Conservation (phyloP, 2,329 filamentous ascomycete genomes). For the Pyrenophora teres region DNA sequence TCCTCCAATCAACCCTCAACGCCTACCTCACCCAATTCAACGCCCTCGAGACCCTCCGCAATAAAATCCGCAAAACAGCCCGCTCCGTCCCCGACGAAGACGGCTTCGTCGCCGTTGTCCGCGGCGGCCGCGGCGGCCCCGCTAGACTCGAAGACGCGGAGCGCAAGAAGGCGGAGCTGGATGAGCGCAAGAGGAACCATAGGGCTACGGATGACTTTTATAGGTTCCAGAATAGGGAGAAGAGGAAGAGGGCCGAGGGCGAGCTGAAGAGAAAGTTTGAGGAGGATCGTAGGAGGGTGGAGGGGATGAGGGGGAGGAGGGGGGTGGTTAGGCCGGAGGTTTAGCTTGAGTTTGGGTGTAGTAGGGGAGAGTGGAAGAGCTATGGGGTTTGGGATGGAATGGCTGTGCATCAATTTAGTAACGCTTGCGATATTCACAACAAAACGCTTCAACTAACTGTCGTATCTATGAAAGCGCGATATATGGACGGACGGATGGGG, state of each 20-base stretch:
- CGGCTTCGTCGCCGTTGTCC: slow-evolving; percentile 89
- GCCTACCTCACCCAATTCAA: slow-evolving; percentile 82
- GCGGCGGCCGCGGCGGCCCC: slow-evolving; percentile 72
- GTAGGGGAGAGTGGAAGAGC: slow-evolving; percentile 1
- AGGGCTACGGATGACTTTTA: slow-evolving; percentile 72
- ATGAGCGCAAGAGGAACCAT: slow-evolving; percentile 62
- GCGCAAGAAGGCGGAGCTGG: slow-evolving; percentile 60
- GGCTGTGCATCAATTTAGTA: too few relatives aligned
- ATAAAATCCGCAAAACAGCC: slow-evolving; percentile 64
- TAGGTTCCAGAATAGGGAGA: slow-evolving; percentile 80
- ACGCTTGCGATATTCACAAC: too few relatives aligned
- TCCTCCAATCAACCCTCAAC: slow-evolving; percentile 76
- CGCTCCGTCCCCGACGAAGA: slow-evolving; percentile 88
- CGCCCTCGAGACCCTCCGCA: slow-evolving; percentile 68
- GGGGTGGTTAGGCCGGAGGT: slow-evolving; percentile 37
- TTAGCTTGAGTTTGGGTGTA: too few relatives aligned
- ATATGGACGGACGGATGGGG: too few relatives aligned
- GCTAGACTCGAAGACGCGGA: slow-evolving; percentile 71
- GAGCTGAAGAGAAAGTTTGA: slow-evolving; percentile 74
- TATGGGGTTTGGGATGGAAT: too few relatives aligned
- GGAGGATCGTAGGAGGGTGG: slow-evolving; percentile 73
- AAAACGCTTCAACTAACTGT: too few relatives aligned
- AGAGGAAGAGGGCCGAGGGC: slow-evolving; percentile 74
- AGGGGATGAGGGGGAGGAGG: slow-evolving; percentile 70
- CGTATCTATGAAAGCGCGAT: too few relatives aligned